phyloP scores from a whole-genome alignment of 202 grass and related monocot genomes.

The Cymbopogon flexuosus region DNA sequence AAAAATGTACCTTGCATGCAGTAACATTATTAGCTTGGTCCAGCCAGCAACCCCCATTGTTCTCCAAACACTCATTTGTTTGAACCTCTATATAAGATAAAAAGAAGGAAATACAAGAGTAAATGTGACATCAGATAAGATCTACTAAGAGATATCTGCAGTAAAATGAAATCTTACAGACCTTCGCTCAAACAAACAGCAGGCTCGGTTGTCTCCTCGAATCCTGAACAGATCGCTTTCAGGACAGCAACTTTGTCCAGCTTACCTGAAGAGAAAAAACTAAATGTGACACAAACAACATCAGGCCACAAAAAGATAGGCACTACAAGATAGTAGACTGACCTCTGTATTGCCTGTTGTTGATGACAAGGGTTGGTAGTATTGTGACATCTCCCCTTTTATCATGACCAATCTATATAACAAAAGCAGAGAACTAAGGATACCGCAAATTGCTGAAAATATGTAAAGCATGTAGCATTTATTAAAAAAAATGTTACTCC shows the following conservation, averaged over 20 bases:
- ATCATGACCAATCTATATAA: slow-evolving; percentile 69
- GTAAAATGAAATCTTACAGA: slow-evolving; percentile 18
- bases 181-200: slow-evolving; percentile 77
- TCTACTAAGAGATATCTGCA: slow-evolving; percentile 24
- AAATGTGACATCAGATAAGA: slow-evolving; percentile 25
- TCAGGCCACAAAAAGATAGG: neutral
- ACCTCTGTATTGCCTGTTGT: slow-evolving; percentile 89
- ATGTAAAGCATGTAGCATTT: slow-evolving; percentile 3
- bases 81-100: slow-evolving; percentile 53
- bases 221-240: slow-evolving; percentile 87
- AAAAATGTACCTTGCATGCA: slow-evolving; percentile 73
- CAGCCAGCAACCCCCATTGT: slow-evolving; percentile 82
- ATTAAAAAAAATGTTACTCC: neutral
- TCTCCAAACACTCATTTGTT: slow-evolving; percentile 97
- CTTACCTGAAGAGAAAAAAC: slow-evolving; percentile 56
- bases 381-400: slow-evolving; percentile 83
- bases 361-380: slow-evolving; percentile 85
- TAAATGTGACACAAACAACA: slow-evolving; percentile 33
- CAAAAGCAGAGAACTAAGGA: slow-evolving; percentile 25
- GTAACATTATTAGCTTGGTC: slow-evolving; percentile 60
- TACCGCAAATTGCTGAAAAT: slow-evolving; percentile 29
- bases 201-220: slow-evolving; percentile 85
- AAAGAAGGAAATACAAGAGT: neutral
- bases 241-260: slow-evolving; percentile 80
- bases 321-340: slow-evolving; percentile 25